phyloP scores from a whole-genome alignment of 2,329 filamentous ascomycete genomes.

The Penicillium sp. region DNA sequence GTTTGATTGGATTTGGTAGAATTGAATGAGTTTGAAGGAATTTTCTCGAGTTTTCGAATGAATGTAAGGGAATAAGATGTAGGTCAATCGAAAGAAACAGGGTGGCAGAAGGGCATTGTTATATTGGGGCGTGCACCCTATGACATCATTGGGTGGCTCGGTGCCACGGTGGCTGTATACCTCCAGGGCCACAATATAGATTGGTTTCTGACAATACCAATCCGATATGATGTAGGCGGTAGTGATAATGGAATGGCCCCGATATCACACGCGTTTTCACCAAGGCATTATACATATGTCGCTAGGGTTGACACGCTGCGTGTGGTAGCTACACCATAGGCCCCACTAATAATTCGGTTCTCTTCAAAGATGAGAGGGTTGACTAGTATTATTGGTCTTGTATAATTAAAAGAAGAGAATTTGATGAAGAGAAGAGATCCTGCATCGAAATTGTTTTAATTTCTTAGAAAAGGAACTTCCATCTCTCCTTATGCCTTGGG shows the following conservation, averaged over 20 bases:
- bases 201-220: neutral
- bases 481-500: neutral
- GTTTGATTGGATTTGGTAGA: neutral
- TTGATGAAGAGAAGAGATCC: neutral
- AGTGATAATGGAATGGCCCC: neutral
- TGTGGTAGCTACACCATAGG: no score
- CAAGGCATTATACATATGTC: neutral
- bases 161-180: neutral
- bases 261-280: neutral
- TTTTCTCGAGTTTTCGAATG: neutral
- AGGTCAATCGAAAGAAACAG: neutral
- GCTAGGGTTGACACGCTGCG: no score
- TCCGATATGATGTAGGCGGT: neutral
- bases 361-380: no score
- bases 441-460: neutral
- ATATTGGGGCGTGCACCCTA: conserved; percentile 1
- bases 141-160: conserved; percentile 6
- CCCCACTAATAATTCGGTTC: no score
- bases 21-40: neutral
- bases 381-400: no score
- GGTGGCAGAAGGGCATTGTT: neutral
- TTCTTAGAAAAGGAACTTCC: neutral
- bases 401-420: neutral
- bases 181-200: neutral
- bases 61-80: neutral